Evolutionary conservation across 2,329 filamentous ascomycete genomes (phyloP).

Genomic region (Trichoderma oligosporum): DNA sequence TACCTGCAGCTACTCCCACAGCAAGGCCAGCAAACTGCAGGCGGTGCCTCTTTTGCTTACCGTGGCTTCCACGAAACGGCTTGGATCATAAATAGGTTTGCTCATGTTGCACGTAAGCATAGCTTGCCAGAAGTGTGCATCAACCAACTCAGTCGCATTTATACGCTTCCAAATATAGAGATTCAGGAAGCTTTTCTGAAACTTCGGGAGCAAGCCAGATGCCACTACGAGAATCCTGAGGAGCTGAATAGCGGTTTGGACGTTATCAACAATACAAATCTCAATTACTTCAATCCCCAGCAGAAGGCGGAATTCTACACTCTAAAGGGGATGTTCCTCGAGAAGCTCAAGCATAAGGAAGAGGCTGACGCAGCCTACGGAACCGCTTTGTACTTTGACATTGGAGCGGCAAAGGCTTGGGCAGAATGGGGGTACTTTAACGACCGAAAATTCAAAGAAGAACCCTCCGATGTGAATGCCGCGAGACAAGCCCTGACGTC

Average conservation of each 20-base stretch:
- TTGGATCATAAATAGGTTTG: conserved; percentile 99
- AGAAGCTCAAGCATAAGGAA: conserved; percentile 83
- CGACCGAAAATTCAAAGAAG: conserved; percentile 90
- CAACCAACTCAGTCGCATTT: conserved; percentile 93
- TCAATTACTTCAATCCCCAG: conserved; percentile 93
- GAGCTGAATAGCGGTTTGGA: conserved; percentile 91
- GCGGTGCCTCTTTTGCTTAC: conserved; percentile 84
- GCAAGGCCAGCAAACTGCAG: conserved; percentile 69
- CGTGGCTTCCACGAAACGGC: conserved; percentile 97
- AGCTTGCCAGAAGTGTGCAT: conserved; percentile 96
- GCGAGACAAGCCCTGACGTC: conserved; percentile 92
- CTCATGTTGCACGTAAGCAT: conserved; percentile 95
- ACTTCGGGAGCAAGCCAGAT: conserved; percentile 96
- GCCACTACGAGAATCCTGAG: conserved; percentile 92
- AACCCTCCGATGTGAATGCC: conserved; percentile 74
- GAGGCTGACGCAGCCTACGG: conserved; percentile 94
- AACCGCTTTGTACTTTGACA: conserved; percentile 91
- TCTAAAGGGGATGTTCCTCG: conserved; percentile 97
- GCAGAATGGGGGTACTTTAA: conserved; percentile 99
- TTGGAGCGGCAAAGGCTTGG: conserved; percentile 94
- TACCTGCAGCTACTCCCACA: conserved; percentile 82
- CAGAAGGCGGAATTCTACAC: conserved; percentile 99
- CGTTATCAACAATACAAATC: conserved; percentile 98
- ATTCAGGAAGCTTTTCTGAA: conserved; percentile 99
- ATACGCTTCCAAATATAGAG: conserved; percentile 97